phyloP scores from a whole-genome alignment of 2,329 filamentous ascomycete species.

The Claviceps pazoutovae region DNA sequence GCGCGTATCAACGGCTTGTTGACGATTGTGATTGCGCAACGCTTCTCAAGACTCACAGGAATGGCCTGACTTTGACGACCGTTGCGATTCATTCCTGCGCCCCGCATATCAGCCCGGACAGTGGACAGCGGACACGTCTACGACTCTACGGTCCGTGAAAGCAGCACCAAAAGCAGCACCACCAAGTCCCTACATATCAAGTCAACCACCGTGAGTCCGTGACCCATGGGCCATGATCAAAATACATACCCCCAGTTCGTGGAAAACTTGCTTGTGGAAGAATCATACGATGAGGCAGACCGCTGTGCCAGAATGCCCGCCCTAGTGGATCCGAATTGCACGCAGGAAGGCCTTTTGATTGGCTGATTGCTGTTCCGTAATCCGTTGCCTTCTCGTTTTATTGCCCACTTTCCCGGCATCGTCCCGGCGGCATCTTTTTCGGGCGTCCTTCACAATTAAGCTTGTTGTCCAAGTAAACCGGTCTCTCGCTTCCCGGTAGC shows the following conservation, averaged over 20 bases:
- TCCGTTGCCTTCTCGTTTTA: background rate
- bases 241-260: conserved; percentile 4
- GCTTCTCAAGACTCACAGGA: background rate
- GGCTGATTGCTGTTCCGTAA: background rate
- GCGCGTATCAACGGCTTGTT: background rate
- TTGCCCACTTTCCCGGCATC: background rate
- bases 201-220: background rate
- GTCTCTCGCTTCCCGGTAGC: no score
- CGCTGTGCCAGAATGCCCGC: conserved; percentile 1
- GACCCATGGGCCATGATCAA: background rate
- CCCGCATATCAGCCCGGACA: background rate
- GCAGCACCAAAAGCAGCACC: background rate
- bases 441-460: background rate
- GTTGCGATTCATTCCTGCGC: conserved; percentile 2
- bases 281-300: conserved; percentile 7
- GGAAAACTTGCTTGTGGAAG: conserved; percentile 5
- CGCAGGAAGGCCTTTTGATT: background rate
- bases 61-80: conserved; percentile 10
- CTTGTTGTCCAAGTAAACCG: background rate
- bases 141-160: background rate
- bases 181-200: conserved; percentile 1
- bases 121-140: conserved; percentile 2
- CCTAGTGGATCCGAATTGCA: conserved; percentile 1
- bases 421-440: background rate
- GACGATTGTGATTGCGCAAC: background rate